Base-by-base conservation (phyloP, 345 rosid species). In the Citrus trifoliata region DNA sequence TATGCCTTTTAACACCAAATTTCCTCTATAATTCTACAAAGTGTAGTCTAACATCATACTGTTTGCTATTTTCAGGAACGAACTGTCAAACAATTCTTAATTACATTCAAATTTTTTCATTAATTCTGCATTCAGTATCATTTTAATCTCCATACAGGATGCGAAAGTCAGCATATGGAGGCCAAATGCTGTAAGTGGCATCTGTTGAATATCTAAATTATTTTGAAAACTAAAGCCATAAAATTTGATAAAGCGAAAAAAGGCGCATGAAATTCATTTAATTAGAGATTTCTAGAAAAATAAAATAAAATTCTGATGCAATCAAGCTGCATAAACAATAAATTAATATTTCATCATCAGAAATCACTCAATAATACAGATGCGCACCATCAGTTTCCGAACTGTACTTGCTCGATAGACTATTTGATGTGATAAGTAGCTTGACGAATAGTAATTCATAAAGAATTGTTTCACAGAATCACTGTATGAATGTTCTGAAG, bases 351-450 rank as follows among this genome's bases (percentile, higher is more conserved):
- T 73, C 19, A 55, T 32, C 33, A 71, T 53, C 61, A 58, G 32
- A 77, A 51, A 70, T 69, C 67, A 77, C 58, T 38, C 30, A 55
- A 75, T 46, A 55, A 75, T 46, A 67, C 30, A 76, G 78, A 73
- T 40, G 32, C 92, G 46, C 82, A 96, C 99, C 98, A 90, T 83
- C 69, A 96, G 79, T 83, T 89, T 93, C 82, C 89, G 87, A 78
- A 94, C 80, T 63, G 87, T 75, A 64, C 97, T 87, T 71, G 83
- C 76, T 25, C 72, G 88, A 84, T 90, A 90, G 75, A 94, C 93
- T 90, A 94, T 91, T 76, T 94, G 94, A 78, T 94, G 97, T 48
- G 97, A 89, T 86, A 96, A 62, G 80, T 96, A 96, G 83, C 90
- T 89, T 40, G 89, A 80, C 80, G 89, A 82, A 86, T 96, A 92